Percentiles rank a stretch among this genome's conserved stretches.
Conservation (phyloP, 1,139 yeast genomes). For the Waltiozyma sp. region DNA sequence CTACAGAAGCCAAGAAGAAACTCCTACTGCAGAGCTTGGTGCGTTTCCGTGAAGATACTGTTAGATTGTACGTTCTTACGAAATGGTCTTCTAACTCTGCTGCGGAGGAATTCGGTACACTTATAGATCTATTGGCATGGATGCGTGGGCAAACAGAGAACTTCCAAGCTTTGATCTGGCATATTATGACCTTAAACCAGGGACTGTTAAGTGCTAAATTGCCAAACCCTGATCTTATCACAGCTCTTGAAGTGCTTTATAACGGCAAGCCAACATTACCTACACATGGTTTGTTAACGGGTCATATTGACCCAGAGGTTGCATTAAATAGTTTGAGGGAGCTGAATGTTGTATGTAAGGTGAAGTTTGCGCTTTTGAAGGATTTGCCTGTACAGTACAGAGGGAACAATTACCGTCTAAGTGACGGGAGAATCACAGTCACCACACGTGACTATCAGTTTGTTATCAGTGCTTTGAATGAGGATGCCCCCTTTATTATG, state of each 20-base stretch:
- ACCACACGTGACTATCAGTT: constrained; percentile 60
- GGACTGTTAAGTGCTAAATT: constrained; percentile 73
- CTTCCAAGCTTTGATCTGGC: constrained; percentile 53
- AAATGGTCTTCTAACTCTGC: constrained; percentile 73
- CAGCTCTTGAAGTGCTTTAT: constrained; percentile 76
- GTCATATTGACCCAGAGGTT: constrained; percentile 29
- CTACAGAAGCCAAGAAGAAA: constrained; percentile 57
- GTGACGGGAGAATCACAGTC: constrained; percentile 70
- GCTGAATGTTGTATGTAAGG: constrained; percentile 61
- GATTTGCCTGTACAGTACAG: constrained; percentile 54
- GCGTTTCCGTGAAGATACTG: constrained; percentile 65
- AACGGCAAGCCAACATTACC: constrained; percentile 72
- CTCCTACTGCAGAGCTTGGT: constrained; percentile 59
- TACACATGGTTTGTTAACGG: constrained; percentile 43
- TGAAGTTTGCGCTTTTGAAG: constrained; percentile 61
- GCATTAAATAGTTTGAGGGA: constrained; percentile 56
- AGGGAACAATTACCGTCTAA: constrained; percentile 39
- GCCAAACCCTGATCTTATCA: constrained; percentile 79
- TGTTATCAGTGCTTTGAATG: constrained; percentile 62
- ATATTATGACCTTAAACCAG: constrained; percentile 44
- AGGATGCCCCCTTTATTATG: constrained; percentile 59
- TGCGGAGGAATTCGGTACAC: constrained; percentile 46
- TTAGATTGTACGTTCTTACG: constrained; percentile 70
- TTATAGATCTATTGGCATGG: constrained; percentile 85
- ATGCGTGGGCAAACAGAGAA: constrained; percentile 70